Conservation (phyloP, 139 green algal species). For the Chlorella sp. region DNA sequence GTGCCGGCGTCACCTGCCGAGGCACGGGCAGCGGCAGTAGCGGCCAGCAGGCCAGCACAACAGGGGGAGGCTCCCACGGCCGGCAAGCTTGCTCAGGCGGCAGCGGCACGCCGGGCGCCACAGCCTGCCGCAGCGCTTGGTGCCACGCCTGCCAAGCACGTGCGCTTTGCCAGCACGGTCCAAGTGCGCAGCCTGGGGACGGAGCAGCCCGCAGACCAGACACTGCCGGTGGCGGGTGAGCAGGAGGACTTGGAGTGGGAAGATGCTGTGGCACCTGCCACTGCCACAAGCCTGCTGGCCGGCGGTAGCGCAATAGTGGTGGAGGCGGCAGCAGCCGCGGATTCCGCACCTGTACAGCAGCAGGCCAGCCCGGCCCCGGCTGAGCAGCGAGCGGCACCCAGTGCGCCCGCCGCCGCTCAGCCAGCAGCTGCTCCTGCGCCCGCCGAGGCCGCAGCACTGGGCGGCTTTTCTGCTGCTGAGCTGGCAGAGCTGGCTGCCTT, state of each 20-base stretch:
- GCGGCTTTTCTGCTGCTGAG: conserved; percentile 21
- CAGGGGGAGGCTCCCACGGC: no score
- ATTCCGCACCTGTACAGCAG: not conserved
- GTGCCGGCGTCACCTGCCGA: no score
- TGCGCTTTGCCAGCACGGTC: no score
- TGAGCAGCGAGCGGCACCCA: not conserved
- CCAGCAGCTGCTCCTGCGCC: not conserved
- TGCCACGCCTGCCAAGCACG: no score
- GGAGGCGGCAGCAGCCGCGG: not conserved
- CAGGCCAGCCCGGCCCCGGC: not conserved
- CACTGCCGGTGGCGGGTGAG: not conserved
- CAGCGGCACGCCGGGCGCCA: not conserved
- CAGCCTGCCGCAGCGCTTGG: no score
- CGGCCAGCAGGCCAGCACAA: not conserved
- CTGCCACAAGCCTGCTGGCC: no score
- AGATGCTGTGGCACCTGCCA: not conserved
- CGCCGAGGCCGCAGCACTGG: not conserved
- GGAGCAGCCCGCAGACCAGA: not conserved
- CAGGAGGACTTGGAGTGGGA: no score
- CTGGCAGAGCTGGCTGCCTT: conserved; percentile 10
- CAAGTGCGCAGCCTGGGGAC: no score
- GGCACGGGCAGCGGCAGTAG: conserved; percentile 5
- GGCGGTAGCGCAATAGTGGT: no score
- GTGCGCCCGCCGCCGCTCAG: not conserved
- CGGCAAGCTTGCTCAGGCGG: not conserved